Conservation (phyloP, 2,329 filamentous ascomycete species). For the Rhexocercosporidium sp. region DNA sequence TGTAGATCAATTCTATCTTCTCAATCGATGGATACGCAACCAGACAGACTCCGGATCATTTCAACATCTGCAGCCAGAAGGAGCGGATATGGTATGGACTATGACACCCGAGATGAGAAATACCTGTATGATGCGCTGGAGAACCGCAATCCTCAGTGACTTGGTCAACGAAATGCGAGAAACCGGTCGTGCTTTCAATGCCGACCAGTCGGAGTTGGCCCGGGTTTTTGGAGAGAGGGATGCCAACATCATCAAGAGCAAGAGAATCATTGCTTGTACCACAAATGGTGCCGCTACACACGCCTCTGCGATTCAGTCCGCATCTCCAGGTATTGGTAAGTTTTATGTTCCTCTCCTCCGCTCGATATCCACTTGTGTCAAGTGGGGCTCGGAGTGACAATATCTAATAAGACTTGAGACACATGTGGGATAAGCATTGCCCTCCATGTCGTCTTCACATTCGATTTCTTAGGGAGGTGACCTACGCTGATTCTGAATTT, state of each 20-base stretch:
- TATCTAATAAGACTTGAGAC: too few relatives aligned
- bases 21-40: slow-evolving; percentile 57
- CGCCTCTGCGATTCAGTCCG: slow-evolving; percentile 56
- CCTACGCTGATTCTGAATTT: background rate
- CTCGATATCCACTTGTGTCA: too few relatives aligned
- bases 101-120: slow-evolving; percentile 49
- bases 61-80: slow-evolving; percentile 40
- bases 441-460: background rate
- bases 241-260: slow-evolving; percentile 52
- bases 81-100: slow-evolving; percentile 55
- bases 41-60: slow-evolving; percentile 50
- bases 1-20: slow-evolving; percentile 55
- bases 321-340: slow-evolving; percentile 56
- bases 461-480: background rate
- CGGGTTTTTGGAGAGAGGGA: slow-evolving; percentile 51
- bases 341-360: background rate
- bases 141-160: slow-evolving; percentile 54
- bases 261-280: slow-evolving; percentile 71
- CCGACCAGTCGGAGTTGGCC: slow-evolving; percentile 48
- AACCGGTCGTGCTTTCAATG: slow-evolving; percentile 49
- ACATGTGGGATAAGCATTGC: background rate
- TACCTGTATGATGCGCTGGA: slow-evolving; percentile 50
- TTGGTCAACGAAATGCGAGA: slow-evolving; percentile 48
- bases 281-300: slow-evolving; percentile 73
- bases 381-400: too few relatives aligned